Evolutionary conservation across 2,329 filamentous ascomycete genomes (phyloP).

Genomic region (Cordyceps javanica): DNA sequence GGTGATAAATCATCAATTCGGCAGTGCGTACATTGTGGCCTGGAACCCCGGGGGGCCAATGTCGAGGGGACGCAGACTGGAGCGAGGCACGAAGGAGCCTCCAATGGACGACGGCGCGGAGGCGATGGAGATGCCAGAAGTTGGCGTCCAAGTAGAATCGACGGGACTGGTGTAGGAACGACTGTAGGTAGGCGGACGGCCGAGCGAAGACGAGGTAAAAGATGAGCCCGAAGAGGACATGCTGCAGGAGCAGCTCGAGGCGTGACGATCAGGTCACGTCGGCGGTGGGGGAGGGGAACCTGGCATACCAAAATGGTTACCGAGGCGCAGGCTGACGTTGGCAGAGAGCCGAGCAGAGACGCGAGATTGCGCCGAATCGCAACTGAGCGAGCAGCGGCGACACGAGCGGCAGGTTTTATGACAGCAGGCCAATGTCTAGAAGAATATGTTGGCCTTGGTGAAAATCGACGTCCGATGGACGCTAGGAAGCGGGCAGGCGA

Average conservation of each 20-base stretch:
- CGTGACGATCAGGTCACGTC: conserved; percentile 12
- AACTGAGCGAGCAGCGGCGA: not conserved
- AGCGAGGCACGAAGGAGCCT: conserved; percentile 27
- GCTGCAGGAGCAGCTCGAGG: conserved; percentile 18
- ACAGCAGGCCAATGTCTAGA: not conserved
- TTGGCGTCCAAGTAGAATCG: conserved; percentile 41
- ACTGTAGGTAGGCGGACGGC: conserved; percentile 35
- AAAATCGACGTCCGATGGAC: not conserved
- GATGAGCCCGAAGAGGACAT: conserved; percentile 45
- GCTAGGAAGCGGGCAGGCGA: not conserved
- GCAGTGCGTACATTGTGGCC: conserved; percentile 42
- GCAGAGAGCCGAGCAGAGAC: conserved; percentile 3
- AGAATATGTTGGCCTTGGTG: not conserved
- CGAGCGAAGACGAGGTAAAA: conserved; percentile 40
- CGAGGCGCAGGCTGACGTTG: conserved; percentile 9
- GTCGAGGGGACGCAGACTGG: conserved; percentile 40
- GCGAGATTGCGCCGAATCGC: not conserved
- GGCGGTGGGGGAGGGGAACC: conserved; percentile 13
- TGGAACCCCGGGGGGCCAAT: conserved; percentile 47
- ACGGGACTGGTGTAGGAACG: conserved; percentile 37
- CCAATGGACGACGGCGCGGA: conserved; percentile 38
- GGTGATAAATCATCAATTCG: not conserved
- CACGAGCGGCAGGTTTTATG: not conserved
- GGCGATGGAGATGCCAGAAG: conserved; percentile 36
- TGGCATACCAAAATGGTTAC: conserved; percentile 12